These are phyloP conservation scores for Oryza meyeriana DNA, from an alignment of 176 grass and related monocot species.

Conservation along the genomic window DNA sequence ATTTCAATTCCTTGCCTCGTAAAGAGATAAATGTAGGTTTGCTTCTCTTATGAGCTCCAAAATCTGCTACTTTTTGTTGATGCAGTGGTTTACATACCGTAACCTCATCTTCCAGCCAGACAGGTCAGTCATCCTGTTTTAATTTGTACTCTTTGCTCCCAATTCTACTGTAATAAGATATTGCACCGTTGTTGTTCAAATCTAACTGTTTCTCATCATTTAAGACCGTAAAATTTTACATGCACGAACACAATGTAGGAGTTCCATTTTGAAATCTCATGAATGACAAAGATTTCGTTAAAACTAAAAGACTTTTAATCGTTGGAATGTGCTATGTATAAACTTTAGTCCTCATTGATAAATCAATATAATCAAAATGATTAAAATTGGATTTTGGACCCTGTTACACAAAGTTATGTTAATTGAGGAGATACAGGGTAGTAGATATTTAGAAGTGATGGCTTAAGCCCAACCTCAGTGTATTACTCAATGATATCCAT, in stretches of 20 bases:
- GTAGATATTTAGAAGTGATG: background rate
- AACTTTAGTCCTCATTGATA: background rate
- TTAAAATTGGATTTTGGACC: background rate
- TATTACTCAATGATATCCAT: background rate
- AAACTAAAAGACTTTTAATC: background rate
- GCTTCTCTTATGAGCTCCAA: background rate
- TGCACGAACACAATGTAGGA: background rate
- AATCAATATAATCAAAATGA: background rate
- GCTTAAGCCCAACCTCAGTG: background rate
- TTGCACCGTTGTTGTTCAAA: background rate
- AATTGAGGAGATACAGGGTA: background rate
- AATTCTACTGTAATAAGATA: background rate
- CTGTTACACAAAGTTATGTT: background rate
- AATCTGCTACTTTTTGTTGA: conserved; percentile 32
- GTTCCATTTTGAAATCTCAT: too few species aligned
- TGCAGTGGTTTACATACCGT: conserved; percentile 94
- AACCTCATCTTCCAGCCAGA: conserved; percentile 87
- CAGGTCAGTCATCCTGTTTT: conserved; percentile 49
- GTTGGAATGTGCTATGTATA: too few species aligned
- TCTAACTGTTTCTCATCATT: background rate
- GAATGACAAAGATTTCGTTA: background rate
- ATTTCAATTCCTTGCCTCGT: background rate
- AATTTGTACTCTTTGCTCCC: background rate
- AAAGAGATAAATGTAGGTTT: background rate
- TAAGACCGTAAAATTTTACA: background rate